phyloP scores from a whole-genome alignment of 2,329 filamentous ascomycete species.

The Coniochaeta sp. region DNA sequence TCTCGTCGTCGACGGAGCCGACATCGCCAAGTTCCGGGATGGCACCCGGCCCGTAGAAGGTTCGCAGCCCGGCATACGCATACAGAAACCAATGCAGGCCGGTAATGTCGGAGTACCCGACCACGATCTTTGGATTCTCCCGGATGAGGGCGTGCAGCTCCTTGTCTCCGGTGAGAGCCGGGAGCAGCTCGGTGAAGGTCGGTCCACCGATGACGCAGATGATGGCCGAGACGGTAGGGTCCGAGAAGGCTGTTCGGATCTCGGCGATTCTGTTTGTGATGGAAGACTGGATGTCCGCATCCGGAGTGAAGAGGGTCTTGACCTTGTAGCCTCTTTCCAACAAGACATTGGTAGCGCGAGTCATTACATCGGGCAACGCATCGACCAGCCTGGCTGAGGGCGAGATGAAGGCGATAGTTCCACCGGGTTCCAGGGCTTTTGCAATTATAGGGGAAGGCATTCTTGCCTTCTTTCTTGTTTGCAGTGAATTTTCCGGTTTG shows the following conservation, averaged over 20 bases:
- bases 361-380: conserved; percentile 17
- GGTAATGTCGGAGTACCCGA: conserved; percentile 34
- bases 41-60: conserved; percentile 33
- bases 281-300: conserved; percentile 20
- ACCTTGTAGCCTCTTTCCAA: conserved; percentile 24
- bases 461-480: background rate
- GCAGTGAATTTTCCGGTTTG: background rate
- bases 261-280: conserved; percentile 28
- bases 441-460: background rate
- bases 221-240: conserved; percentile 25
- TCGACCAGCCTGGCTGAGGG: conserved; percentile 29
- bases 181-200: conserved; percentile 30
- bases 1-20: conserved; percentile 3
- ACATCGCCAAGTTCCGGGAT: conserved; percentile 29
- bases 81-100: conserved; percentile 33
- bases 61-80: conserved; percentile 27
- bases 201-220: conserved; percentile 31
- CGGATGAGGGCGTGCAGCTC: conserved; percentile 24
- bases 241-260: conserved; percentile 27
- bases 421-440: background rate
- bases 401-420: conserved; percentile 30
- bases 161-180: conserved; percentile 25
- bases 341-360: conserved; percentile 22
- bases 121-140: conserved; percentile 30
- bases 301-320: conserved; percentile 21